Conservation (phyloP, 306 rosid species). For the Quercus berberidifolia region DNA sequence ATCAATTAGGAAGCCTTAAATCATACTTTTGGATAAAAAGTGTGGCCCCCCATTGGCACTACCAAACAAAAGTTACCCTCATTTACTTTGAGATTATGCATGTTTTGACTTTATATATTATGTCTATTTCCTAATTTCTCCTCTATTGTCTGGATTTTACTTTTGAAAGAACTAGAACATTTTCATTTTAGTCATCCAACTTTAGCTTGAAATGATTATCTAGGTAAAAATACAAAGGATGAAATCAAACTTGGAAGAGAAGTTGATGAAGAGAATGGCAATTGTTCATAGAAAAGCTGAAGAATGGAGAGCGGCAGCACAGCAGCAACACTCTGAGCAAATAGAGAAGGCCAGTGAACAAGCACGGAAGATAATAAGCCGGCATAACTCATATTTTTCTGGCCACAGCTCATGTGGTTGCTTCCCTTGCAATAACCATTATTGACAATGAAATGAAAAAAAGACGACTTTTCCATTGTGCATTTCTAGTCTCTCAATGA, state of each 20-base stretch:
- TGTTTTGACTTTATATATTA: neutral
- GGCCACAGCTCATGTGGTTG: slow-evolving; percentile 75
- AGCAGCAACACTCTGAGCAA: slow-evolving; percentile 72
- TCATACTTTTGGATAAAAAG: neutral
- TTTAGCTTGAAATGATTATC: neutral
- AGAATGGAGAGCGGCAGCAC: slow-evolving; percentile 73
- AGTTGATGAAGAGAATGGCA: slow-evolving; percentile 86
- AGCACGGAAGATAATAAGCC: slow-evolving; percentile 51
- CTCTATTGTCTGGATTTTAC: neutral
- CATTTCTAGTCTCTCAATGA: slow-evolving; percentile 5
- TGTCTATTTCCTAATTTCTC: neutral
- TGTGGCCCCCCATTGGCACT: neutral
- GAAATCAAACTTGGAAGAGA: slow-evolving; percentile 90
- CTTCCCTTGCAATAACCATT: slow-evolving; percentile 65
- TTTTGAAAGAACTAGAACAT: neutral
- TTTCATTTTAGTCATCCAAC: neutral
- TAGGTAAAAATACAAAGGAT: slow-evolving; percentile 93
- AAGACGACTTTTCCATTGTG: neutral
- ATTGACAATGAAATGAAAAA: slow-evolving; percentile 2
- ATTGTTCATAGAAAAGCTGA: slow-evolving; percentile 85
- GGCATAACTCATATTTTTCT: slow-evolving; percentile 41
- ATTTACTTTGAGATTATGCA: no score
- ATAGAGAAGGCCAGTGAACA: slow-evolving; percentile 53
- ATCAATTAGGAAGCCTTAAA: neutral
- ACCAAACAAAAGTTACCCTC: no score